Evolutionary conservation across 306 rosid genomes (phyloP).

Genomic region (Lathyrus sativus): DNA sequence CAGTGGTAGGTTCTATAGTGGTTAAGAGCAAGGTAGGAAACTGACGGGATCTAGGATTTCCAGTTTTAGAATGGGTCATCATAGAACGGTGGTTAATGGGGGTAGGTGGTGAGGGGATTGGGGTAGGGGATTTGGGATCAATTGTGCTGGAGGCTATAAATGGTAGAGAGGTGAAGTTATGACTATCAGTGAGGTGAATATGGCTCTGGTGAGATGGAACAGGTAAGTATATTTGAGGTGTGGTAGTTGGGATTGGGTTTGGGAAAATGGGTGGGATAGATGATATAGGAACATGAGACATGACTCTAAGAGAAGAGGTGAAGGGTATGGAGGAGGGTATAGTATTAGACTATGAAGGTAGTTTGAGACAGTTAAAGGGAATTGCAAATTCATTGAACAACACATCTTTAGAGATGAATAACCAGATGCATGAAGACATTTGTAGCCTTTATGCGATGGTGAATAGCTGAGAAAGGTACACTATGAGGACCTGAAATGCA

Average conservation of each 20-base stretch:
- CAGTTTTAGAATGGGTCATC: not conserved
- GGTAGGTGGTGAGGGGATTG: not conserved
- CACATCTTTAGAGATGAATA: not conserved
- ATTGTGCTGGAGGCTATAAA: too few relatives aligned
- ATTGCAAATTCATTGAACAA: not conserved
- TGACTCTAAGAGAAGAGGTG: too few relatives aligned
- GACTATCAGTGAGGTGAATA: not conserved
- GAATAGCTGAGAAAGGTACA: not conserved
- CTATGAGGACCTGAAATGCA: too few relatives aligned
- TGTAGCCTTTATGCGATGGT: not conserved
- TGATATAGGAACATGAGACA: too few relatives aligned
- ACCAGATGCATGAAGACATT: not conserved
- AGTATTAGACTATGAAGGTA: too few relatives aligned
- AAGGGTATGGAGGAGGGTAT: too few relatives aligned
- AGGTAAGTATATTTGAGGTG: not conserved
- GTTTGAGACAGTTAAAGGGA: too few relatives aligned
- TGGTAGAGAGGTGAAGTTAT: not conserved
- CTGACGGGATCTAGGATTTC: not conserved
- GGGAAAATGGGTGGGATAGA: too few relatives aligned
- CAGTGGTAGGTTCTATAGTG: not conserved
- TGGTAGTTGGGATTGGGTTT: too few relatives aligned
- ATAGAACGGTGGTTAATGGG: not conserved
- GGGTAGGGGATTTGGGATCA: not conserved
- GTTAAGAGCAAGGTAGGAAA: not conserved
- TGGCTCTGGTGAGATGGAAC: not conserved